Evolutionary conservation across 2,329 filamentous ascomycete species (phyloP).

Genomic region (Sphaerulina populicola): DNA sequence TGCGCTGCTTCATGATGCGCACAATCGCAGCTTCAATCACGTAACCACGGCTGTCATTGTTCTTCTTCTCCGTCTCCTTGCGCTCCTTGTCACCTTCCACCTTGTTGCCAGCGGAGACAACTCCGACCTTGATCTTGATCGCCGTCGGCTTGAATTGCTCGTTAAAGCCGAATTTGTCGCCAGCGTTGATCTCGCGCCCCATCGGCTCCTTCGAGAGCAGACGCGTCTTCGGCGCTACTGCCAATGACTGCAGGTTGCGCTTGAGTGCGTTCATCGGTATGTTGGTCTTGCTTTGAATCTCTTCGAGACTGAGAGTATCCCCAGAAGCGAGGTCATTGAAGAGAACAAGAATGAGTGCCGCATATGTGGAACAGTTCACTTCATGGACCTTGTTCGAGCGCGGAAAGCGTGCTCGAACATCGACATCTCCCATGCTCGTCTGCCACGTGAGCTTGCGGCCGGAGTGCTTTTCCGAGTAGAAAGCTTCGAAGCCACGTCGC

Average conservation of each 20-base stretch:
- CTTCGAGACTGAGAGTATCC: conserved; percentile 54
- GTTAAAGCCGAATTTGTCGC: conserved; percentile 78
- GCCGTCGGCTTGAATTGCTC: conserved; percentile 70
- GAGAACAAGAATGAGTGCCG: conserved; percentile 78
- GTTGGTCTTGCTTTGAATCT: conserved; percentile 74
- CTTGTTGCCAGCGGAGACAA: conserved; percentile 71
- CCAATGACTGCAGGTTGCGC: conserved; percentile 70
- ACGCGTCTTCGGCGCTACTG: conserved; percentile 72
- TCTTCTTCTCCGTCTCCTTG: conserved; percentile 66
- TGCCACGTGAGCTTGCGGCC: conserved; percentile 85
- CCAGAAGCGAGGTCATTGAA: conserved; percentile 66
- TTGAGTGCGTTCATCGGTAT: conserved; percentile 67
- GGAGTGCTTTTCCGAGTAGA: conserved; percentile 78
- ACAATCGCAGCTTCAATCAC: conserved; percentile 70
- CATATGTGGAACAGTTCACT: conserved; percentile 83
- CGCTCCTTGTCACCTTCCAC: conserved; percentile 65
- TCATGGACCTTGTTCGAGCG: conserved; percentile 64
- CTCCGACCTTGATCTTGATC: conserved; percentile 80
- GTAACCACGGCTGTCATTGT: conserved; percentile 61
- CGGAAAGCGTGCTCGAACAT: conserved; percentile 72
- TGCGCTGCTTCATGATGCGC: conserved; percentile 80
- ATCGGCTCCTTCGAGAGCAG: conserved; percentile 73
- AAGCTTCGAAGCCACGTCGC: conserved; percentile 78
- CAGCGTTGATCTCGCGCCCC: conserved; percentile 65
- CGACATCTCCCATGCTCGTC: conserved; percentile 67